Conservation (phyloP, 2,329 filamentous ascomycete genomes). For the Penicillium sclerotigenum region DNA sequence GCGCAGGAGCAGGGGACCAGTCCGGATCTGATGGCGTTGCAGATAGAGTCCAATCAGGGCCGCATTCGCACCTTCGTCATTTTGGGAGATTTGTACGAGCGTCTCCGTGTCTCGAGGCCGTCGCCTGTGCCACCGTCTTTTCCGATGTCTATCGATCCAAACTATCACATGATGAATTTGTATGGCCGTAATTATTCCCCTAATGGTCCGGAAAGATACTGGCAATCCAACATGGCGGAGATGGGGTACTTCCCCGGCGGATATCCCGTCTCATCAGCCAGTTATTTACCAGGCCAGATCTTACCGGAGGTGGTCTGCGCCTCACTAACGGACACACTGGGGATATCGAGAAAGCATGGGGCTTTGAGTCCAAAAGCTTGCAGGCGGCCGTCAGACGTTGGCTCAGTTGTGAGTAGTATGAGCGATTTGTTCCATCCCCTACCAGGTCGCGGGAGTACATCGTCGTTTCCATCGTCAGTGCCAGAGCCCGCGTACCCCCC, state of each 20-base stretch:
- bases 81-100: constrained; percentile 36
- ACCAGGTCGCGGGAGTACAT: neutral
- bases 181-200: neutral
- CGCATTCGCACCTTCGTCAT: constrained; percentile 36
- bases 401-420: neutral
- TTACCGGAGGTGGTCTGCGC: neutral
- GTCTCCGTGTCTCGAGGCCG: constrained; percentile 17
- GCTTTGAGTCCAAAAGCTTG: neutral
- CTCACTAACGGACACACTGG: neutral
- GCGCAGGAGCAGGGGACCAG: constrained; percentile 31
- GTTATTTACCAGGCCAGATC: neutral
- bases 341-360: neutral
- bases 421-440: neutral
- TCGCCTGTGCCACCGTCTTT: neutral
- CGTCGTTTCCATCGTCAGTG: neutral
- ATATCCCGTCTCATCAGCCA: neutral
- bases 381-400: neutral
- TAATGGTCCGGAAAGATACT: neutral
- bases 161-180: neutral
- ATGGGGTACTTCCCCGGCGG: neutral
- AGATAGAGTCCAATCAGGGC: constrained; percentile 36
- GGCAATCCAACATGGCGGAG: neutral
- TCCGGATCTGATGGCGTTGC: constrained; percentile 33
- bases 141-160: constrained; percentile 4
- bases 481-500: neutral